Evolutionary conservation across 2,329 filamentous ascomycete species (phyloP).

Genomic region (Colletotrichum spinosum): DNA sequence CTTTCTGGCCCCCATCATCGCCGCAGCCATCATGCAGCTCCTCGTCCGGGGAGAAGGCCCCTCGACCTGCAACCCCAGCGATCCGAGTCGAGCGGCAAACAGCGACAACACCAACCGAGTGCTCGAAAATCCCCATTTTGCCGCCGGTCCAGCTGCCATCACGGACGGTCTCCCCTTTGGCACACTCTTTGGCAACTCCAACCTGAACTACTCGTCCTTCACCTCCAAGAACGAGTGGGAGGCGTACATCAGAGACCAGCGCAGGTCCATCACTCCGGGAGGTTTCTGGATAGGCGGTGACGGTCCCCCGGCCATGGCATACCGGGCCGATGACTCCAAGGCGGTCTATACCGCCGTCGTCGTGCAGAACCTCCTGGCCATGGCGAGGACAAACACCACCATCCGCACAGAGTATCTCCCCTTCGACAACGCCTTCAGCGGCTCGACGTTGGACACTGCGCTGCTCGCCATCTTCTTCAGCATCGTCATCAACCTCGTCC

Average conservation of each 20-base stretch:
- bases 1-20: slow-evolving; percentile 81
- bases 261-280: slow-evolving; percentile 77
- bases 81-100: slow-evolving; percentile 55
- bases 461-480: slow-evolving; percentile 88
- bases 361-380: slow-evolving; percentile 74
- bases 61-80: slow-evolving; percentile 63
- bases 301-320: slow-evolving; percentile 75
- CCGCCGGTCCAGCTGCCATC: slow-evolving; percentile 42
- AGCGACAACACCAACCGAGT: slow-evolving; percentile 54
- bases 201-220: slow-evolving; percentile 37
- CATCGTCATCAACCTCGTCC: slow-evolving; percentile 80
- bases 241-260: slow-evolving; percentile 70
- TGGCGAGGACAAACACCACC: slow-evolving; percentile 72
- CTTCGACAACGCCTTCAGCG: slow-evolving; percentile 78
- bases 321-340: slow-evolving; percentile 66
- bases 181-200: slow-evolving; percentile 26
- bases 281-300: slow-evolving; percentile 80
- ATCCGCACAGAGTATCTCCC: slow-evolving; percentile 79
- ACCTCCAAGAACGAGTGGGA: slow-evolving; percentile 77
- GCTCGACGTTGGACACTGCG: slow-evolving; percentile 74
- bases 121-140: slow-evolving; percentile 37
- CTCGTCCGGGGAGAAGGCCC: slow-evolving; percentile 72
- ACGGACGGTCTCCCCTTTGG: slow-evolving; percentile 28
- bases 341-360: slow-evolving; percentile 67
- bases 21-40: slow-evolving; percentile 81